Conservation (phyloP, 106 monocot genomes). For the Allium sativum region DNA sequence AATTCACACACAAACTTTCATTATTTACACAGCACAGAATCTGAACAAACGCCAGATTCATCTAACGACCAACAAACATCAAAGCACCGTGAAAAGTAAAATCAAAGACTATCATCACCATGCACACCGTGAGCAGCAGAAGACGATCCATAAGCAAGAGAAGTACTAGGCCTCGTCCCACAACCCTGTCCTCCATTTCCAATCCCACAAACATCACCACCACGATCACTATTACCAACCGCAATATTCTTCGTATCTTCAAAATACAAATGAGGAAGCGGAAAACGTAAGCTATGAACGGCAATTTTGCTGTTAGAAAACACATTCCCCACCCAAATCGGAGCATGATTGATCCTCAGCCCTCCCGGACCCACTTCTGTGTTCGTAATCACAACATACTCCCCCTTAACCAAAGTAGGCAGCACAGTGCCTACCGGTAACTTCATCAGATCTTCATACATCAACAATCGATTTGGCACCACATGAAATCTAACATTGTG, state of each 20-base stretch:
- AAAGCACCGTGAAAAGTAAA: no score
- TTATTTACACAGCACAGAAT: no score
- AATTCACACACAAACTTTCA: no score
- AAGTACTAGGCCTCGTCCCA: no score
- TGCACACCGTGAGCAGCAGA: no score
- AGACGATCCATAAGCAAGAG: no score
- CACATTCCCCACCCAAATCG: conserved; percentile 42
- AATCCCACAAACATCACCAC: no score
- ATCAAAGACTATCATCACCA: no score
- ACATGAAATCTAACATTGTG: conserved; percentile 58
- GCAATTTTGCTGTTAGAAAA: conserved; percentile 49
- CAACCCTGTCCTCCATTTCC: no score
- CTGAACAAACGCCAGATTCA: no score
- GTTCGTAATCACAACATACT: conserved; percentile 37
- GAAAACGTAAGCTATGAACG: conserved; percentile 34
- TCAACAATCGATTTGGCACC: conserved; percentile 44
- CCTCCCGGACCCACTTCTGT: neutral
- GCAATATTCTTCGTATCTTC: neutral
- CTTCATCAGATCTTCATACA: conserved; percentile 30
- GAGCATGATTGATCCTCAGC: conserved; percentile 40
- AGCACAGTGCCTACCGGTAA: conserved; percentile 36
- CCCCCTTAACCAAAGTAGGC: conserved; percentile 43
- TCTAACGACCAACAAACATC: no score
- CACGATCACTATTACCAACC: no score
- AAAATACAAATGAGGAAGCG: conserved; percentile 40